Percentiles rank a stretch among this genome's conserved stretches.
Conservation (phyloP, 208 protist species). For the Crithidia brevicula region DNA sequence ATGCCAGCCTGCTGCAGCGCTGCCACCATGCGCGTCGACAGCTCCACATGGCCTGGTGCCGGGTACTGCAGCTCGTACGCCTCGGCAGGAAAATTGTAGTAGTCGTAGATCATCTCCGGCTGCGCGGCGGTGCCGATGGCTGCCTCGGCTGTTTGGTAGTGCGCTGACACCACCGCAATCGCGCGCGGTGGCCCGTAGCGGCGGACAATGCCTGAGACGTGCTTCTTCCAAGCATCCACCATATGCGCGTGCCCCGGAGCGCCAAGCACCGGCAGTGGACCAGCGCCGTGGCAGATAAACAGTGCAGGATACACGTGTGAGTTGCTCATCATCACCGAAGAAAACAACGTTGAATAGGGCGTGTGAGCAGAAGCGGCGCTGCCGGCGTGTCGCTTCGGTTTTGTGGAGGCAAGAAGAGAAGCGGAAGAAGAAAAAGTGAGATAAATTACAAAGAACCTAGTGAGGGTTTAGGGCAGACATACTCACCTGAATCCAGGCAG, state of each 20-base stretch:
- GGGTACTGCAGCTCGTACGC: slow-evolving; percentile 78
- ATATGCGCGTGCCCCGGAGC: slow-evolving; percentile 34
- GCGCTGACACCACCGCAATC: slow-evolving; percentile 81
- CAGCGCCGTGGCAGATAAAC: slow-evolving; percentile 71
- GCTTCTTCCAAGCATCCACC: slow-evolving; percentile 29
- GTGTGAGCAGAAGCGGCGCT: no score
- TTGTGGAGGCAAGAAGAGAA: neutral
- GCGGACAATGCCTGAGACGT: slow-evolving; percentile 30
- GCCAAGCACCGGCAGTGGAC: slow-evolving; percentile 63
- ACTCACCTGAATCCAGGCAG: no score
- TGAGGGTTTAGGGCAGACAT: no score
- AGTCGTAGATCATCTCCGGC: slow-evolving; percentile 83
- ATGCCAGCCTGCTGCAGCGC: slow-evolving; percentile 35
- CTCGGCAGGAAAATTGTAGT: slow-evolving; percentile 76
- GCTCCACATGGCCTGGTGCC: slow-evolving; percentile 37
- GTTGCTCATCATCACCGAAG: neutral
- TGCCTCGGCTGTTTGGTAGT: slow-evolving; percentile 64
- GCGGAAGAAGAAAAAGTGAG: neutral
- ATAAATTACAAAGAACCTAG: neutral
- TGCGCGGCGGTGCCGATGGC: slow-evolving; percentile 32
- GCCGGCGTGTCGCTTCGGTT: no score
- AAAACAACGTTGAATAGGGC: no score
- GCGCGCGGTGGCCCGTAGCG: slow-evolving; percentile 45
- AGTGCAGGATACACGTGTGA: slow-evolving; percentile 47
- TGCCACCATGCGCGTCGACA: slow-evolving; percentile 39